Base-by-base conservation (phyloP, 2,329 filamentous ascomycete species). In the Macroventuria anomochaeta region DNA sequence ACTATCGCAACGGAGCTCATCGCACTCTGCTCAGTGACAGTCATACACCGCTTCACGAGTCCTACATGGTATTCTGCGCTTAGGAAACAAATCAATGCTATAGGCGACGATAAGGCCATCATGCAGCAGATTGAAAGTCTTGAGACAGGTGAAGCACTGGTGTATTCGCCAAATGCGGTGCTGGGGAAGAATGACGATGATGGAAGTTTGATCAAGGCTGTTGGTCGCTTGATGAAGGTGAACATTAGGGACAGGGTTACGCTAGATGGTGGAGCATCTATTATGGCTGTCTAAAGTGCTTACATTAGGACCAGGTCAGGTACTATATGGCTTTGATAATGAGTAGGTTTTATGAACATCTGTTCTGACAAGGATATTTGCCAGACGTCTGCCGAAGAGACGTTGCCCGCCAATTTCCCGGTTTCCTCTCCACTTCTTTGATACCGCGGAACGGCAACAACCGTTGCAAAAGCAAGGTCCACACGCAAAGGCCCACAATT, bases 1-100 rank as follows among this genome's bases (percentile, higher is more conserved):
- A 90, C 88, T 0, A 80, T 93, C 3, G 87, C 86, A 0, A 84
- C 85, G 0, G 80, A 81, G 13, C 79, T 95, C 0, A 79, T 93
- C 0, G 88, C 91, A 46, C 77, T 93, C 0, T 91, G 87, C 69
- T 86, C 84, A 1, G 76, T 89, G n/a, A 88, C 85, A 0, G 79
- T 92, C 13, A 85, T 92, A 0, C 89, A 93, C 65, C 81, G 87
- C 0, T 93, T 93, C 70, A 85, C 80, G 0, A 87, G 83, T 0
- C 88, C 88, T 0, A 80, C 80, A 1, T 90, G 88, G 88, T 79
- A 85, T 23, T 64, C 67, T 0, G 76, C 77, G 0, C 72, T 85
- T 34, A 64, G 66, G 25, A 61, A 63, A 12, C 77, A 80, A 65
- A 70, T 88, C 1, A 59, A 49, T 26, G 83, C 49, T 80, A 47